These are phyloP conservation scores for Mortierella sp. DNA, from an alignment of 371 early-diverging fungal genomes.

Conservation along the genomic window DNA sequence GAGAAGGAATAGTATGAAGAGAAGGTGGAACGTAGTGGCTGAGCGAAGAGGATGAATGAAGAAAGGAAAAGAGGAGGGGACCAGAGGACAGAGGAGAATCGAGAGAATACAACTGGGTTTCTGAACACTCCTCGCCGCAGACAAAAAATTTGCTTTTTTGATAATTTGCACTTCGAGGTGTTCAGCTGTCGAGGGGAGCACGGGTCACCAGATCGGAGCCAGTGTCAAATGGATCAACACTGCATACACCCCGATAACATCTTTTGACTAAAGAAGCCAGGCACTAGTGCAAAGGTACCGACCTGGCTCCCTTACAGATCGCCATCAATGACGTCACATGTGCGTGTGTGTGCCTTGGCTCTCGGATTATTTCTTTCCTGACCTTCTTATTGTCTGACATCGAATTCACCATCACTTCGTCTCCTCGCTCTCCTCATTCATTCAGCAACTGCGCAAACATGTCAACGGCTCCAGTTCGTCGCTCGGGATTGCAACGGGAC, in stretches of 20 bases:
- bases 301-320: neutral
- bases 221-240: neutral
- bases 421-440: neutral
- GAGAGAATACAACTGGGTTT: neutral
- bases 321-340: conserved; percentile 1
- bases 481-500: conserved; percentile 74
- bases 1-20: neutral
- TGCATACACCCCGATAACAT: no score
- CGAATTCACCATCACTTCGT: neutral
- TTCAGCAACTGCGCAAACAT: conserved; percentile 17
- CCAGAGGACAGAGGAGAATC: neutral
- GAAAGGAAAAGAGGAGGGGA: neutral
- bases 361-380: neutral
- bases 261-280: neutral
- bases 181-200: neutral
- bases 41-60: neutral
- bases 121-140: neutral
- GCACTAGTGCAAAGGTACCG: neutral
- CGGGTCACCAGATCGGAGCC: neutral
- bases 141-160: conserved; percentile 1
- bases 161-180: neutral
- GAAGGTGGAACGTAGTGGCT: neutral
- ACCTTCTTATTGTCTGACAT: neutral
- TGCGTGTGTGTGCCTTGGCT: no score
- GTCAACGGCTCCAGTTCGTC: conserved; percentile 58